Percentiles rank a stretch among this genome's conserved stretches.
Conservation (phyloP, 148 eudicot species). For the Diospyros lotus region DNA sequence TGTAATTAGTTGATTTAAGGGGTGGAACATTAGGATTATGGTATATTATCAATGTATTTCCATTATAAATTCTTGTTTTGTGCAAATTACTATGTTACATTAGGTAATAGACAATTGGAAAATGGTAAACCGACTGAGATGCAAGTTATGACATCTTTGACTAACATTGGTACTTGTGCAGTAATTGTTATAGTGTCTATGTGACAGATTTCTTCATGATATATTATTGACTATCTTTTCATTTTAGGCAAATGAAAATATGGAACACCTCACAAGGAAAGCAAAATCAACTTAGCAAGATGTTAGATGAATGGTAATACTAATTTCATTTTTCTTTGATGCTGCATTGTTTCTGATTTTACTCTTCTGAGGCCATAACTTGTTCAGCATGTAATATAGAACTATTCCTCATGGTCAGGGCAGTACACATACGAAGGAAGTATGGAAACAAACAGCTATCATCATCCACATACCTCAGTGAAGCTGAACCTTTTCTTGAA, state of each 20-base stretch:
- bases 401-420: constrained; percentile 44
- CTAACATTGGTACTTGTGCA: not conserved
- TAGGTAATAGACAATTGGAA: not conserved
- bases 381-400: constrained; percentile 10
- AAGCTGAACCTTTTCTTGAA: constrained; percentile 94
- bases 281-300: constrained; percentile 68
- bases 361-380: not conserved
- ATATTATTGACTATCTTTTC: constrained; percentile 11
- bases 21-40: not conserved
- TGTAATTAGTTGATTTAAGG: not conserved
- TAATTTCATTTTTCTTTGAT: not conserved
- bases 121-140: not conserved
- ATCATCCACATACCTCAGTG: constrained; percentile 74
- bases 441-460: constrained; percentile 55
- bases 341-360: constrained; percentile 1
- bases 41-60: not conserved
- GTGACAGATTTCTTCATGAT: not conserved
- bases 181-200: not conserved
- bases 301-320: constrained; percentile 93
- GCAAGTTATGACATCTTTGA: not conserved
- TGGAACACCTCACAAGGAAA: constrained; percentile 87
- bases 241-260: constrained; percentile 78
- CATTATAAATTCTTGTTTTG: not conserved
- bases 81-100: not conserved
- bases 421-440: constrained; percentile 67